These are phyloP conservation scores for Monascus ruber DNA, from an alignment of 2,329 filamentous ascomycete species.

Conservation along the genomic window DNA sequence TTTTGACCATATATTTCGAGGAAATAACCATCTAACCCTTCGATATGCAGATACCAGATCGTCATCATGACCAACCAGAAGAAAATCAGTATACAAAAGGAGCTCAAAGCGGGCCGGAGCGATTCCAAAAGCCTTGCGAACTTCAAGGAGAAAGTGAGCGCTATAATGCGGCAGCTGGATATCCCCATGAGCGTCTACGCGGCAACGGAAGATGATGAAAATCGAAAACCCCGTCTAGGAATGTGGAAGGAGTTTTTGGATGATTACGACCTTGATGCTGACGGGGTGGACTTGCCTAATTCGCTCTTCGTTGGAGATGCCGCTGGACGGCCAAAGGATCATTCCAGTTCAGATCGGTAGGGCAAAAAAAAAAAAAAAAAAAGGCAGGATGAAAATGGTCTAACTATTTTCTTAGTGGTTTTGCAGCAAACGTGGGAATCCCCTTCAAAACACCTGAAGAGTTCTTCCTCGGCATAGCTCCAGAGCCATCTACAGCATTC, in stretches of 20 bases:
- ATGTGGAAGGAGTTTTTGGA: slow-evolving; percentile 70
- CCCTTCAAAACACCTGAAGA: slow-evolving; percentile 80
- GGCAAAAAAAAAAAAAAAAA: slow-evolving; percentile 1
- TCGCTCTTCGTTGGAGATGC: slow-evolving; percentile 91
- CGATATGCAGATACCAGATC: slow-evolving; percentile 52
- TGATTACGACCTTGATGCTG: slow-evolving; percentile 48
- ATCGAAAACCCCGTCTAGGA: slow-evolving; percentile 73
- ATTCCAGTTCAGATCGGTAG: slow-evolving; percentile 50
- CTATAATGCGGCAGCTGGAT: slow-evolving; percentile 54
- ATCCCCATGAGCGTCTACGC: slow-evolving; percentile 74
- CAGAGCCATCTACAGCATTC: slow-evolving; percentile 60
- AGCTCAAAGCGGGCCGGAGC: slow-evolving; percentile 57
- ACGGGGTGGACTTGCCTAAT: slow-evolving; percentile 53
- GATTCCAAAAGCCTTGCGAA: slow-evolving; percentile 57
- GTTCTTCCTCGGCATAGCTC: slow-evolving; percentile 62
- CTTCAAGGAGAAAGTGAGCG: slow-evolving; percentile 72
- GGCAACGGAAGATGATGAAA: slow-evolving; percentile 70
- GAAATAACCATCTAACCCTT: background rate
- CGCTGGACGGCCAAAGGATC: slow-evolving; percentile 44
- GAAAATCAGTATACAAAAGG: slow-evolving; percentile 62
- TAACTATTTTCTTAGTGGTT: slow-evolving; percentile 45
- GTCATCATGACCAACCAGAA: slow-evolving; percentile 84
- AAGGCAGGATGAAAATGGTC: background rate
- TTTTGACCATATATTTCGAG: background rate
- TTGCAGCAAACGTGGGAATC: slow-evolving; percentile 76